Base-by-base conservation (phyloP, 768 basidiomycete species). In the Cyathus striatus region DNA sequence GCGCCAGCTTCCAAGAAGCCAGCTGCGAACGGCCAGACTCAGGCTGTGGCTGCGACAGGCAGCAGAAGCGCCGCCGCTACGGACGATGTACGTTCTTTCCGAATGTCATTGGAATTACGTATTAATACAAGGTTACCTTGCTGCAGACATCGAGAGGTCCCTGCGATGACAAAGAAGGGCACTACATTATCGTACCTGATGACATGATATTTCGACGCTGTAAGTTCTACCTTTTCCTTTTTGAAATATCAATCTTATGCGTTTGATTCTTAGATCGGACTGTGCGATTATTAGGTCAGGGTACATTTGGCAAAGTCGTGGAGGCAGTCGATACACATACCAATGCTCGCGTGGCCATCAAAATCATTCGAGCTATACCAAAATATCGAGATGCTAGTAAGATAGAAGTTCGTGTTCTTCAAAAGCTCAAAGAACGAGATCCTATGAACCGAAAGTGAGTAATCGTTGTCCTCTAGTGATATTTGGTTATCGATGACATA, bases 381-480 rank as follows among this genome's bases (percentile, higher is more conserved):
- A 99, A 98, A 68, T 99, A 98, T 59, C 88, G 96, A 36, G 96
- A 99, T 65, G 96, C 96, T 10, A 93, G 90, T 63, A 95, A 91
- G 71, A 98, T 98, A 47, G 96, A 99, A 67, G 85, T 98, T 54
- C 81, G 93, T 41, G 96, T 99, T 16, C 76, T 99, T 36, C 83
- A 93, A 63, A 86, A 86, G 58, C 81, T 98, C 52, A 90, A 87
- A 59, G 83, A 88, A 62, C 76, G 83, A 42, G 95, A 99, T 69
- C 88, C 91, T 12, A 63, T 69, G 53, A 97, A 97, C 65, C 68
- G 75, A 56, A 83, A 95, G 95, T 96, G 58, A 50, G 93, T 78
- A 24, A 46, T 26, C n/a, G 23, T 30, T 14, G 41, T 41, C n/a
- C n/a, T 30, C n/a, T n/a, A 30, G 9, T 35, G 25, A 32, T 27